A percentile compares a stretch with the other conserved stretches of the same genome.
These are phyloP conservation scores for Boeremia exigua DNA, from an alignment of 2,329 filamentous ascomycete species.

Conservation along the genomic window DNA sequence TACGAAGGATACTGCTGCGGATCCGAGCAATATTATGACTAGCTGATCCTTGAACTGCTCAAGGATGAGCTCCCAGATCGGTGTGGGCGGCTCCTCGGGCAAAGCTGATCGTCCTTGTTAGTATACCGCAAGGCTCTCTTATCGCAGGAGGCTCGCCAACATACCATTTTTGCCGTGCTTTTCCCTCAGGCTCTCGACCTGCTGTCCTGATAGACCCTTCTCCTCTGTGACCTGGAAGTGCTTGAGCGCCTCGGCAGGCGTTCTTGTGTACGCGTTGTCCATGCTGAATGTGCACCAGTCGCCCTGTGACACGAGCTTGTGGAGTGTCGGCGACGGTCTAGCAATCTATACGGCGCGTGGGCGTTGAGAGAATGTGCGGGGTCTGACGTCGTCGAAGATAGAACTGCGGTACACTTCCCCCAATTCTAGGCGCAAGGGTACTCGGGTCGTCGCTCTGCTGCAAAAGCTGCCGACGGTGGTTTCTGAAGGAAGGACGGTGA, in stretches of 20 bases:
- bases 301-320: not conserved
- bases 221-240: conserved; percentile 60
- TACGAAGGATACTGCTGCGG: conserved; percentile 90
- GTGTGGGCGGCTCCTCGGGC: conserved; percentile 91
- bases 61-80: conserved; percentile 92
- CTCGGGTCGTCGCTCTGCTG: conserved; percentile 14
- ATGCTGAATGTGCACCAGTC: conserved; percentile 42
- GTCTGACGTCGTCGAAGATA: conserved; percentile 10
- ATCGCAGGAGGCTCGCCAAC: conserved; percentile 4
- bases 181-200: conserved; percentile 54
- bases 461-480: conserved; percentile 4
- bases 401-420: conserved; percentile 3
- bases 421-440: conserved; percentile 9
- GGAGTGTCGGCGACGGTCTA: not conserved
- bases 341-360: conserved; percentile 1
- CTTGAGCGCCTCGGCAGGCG: conserved; percentile 57
- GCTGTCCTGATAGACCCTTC: conserved; percentile 57
- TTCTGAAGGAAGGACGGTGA: conserved; percentile 1
- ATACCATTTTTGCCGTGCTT: conserved; percentile 63
- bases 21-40: conserved; percentile 91
- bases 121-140: not conserved
- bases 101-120: conserved; percentile 59
- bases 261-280: conserved; percentile 61
- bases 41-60: conserved; percentile 99
- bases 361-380: conserved; percentile 12